Percentiles rank a stretch among this genome's conserved stretches.
Evolutionary conservation across 2,329 filamentous ascomycete species (phyloP).

Genomic region (Ophiostoma sp.): DNA sequence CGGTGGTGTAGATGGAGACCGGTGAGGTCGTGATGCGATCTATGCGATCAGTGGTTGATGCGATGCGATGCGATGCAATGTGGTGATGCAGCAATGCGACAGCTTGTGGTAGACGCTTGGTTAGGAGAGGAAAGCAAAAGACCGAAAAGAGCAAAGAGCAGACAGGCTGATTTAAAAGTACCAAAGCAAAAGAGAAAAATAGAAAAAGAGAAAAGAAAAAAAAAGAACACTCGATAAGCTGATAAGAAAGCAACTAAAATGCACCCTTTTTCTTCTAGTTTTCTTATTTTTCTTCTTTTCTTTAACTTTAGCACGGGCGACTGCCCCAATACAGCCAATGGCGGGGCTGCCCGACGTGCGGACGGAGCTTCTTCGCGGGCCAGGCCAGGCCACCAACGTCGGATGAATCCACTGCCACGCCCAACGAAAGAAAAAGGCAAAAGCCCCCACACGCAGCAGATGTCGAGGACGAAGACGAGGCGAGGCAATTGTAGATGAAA

Average conservation of each 20-base stretch:
- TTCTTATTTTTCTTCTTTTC: neutral
- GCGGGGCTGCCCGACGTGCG: constrained; percentile 11
- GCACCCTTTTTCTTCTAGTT: neutral
- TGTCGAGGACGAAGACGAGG: neutral
- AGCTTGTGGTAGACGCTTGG: neutral
- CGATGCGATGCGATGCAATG: neutral
- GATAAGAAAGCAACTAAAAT: constrained; percentile 13
- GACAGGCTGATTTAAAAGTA: neutral
- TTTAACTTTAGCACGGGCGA: neutral
- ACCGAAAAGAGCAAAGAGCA: neutral
- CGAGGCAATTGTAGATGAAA: neutral
- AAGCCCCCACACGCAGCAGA: neutral
- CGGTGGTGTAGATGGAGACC: neutral
- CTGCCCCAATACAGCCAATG: constrained; percentile 11
- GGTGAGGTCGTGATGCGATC: neutral
- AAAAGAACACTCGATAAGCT: constrained; percentile 7
- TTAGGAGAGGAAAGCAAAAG: neutral
- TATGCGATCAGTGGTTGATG: neutral
- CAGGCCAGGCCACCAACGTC: constrained; percentile 9
- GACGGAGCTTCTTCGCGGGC: neutral
- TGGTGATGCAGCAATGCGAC: neutral
- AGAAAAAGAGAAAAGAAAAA: constrained; percentile 5
- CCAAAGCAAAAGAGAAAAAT: neutral
- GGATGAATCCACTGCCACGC: neutral
- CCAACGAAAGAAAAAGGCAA: neutral